phyloP scores from a whole-genome alignment of 164 flowering plant species.

The grape (Vitis vinifera) region DNA sequence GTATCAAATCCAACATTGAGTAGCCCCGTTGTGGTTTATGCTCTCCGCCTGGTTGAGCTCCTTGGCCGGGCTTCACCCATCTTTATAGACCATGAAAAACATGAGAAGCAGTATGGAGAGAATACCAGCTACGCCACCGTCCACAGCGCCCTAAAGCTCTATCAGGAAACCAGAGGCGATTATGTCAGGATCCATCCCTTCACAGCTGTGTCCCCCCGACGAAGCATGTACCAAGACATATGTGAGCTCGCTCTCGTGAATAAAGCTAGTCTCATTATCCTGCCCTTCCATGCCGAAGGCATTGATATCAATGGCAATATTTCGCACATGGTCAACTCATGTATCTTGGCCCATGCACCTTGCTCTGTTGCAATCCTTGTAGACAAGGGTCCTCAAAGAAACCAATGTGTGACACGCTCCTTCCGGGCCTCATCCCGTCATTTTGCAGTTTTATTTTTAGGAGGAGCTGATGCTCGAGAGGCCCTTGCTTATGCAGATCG shows the following conservation, averaged over 20 bases:
- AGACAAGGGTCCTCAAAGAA: constrained; percentile 26
- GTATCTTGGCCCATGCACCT: constrained; percentile 45
- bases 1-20: constrained; percentile 38
- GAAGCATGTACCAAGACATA: constrained; percentile 70
- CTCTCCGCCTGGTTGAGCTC: constrained; percentile 55
- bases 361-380: constrained; percentile 69
- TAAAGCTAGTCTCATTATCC: constrained; percentile 42
- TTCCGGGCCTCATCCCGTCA: neutral
- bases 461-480: constrained; percentile 74
- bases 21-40: constrained; percentile 41
- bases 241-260: constrained; percentile 51
- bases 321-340: constrained; percentile 13
- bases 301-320: neutral
- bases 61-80: constrained; percentile 56
- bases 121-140: constrained; percentile 15
- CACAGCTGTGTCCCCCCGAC: constrained; percentile 40
- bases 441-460: constrained; percentile 53
- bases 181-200: constrained; percentile 31
- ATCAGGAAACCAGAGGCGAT: constrained; percentile 23
- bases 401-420: neutral
- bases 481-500: constrained; percentile 55
- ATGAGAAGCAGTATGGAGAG: constrained; percentile 4
- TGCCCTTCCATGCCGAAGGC: constrained; percentile 41
- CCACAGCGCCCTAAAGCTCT: constrained; percentile 42
- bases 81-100: constrained; percentile 45